Evolutionary conservation across 331 rosid genomes (phyloP).

Genomic region (Malus hybrid): DNA sequence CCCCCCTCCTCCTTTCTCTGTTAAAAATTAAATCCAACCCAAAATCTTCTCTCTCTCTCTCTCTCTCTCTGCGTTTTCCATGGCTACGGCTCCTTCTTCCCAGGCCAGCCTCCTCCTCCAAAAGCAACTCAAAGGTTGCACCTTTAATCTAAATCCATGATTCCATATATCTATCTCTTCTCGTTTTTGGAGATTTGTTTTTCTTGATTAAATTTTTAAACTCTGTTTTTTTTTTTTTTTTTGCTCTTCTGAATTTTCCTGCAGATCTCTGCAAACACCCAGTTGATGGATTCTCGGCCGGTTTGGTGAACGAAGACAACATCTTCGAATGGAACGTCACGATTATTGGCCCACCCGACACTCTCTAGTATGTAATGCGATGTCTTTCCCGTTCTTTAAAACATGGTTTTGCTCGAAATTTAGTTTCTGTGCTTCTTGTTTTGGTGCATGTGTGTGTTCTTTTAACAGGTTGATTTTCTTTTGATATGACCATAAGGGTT

Average conservation of each 20-base stretch:
- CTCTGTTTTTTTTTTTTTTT: neutral
- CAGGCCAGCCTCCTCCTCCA: slow-evolving; percentile 45
- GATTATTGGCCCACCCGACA: slow-evolving; percentile 43
- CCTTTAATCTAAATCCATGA: neutral
- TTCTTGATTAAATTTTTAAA: neutral
- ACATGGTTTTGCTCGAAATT: neutral
- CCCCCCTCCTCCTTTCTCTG: neutral
- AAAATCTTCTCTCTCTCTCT: neutral
- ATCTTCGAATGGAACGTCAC: slow-evolving; percentile 50
- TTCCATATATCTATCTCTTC: neutral
- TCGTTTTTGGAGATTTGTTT: neutral
- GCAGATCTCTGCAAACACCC: slow-evolving; percentile 42
- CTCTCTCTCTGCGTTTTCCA: slow-evolving; percentile 6
- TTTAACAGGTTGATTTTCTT: neutral
- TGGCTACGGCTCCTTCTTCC: slow-evolving; percentile 23
- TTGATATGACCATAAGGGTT: neutral
- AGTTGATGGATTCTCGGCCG: slow-evolving; percentile 50
- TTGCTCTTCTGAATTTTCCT: neutral
- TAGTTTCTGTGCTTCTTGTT: neutral
- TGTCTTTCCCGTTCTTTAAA: neutral
- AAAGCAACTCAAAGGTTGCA: slow-evolving; percentile 36
- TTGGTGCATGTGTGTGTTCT: neutral
- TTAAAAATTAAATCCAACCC: neutral
- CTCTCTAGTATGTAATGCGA: slow-evolving; percentile 30
- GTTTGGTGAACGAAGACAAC: slow-evolving; percentile 36